Evolutionary conservation across 495 filamentous ascomycete genomes (phyloP).

Genomic region (Hyphodiscus hymeniophilus): DNA sequence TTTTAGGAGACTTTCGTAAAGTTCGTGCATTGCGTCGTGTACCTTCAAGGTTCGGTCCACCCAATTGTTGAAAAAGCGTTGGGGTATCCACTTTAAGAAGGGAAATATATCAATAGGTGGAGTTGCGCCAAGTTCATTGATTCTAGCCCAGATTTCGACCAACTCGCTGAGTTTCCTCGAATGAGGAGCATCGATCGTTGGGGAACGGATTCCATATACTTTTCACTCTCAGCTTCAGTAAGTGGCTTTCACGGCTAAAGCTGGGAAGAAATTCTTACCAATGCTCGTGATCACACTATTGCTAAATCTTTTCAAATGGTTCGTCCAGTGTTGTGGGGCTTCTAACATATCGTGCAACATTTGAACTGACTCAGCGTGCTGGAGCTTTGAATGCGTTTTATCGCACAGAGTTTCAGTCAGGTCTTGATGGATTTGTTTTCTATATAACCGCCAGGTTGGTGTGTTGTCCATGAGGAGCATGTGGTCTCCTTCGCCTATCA

Average conservation of each 20-base stretch:
- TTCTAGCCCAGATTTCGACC: constrained; percentile 39
- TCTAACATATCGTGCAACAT: constrained; percentile 34
- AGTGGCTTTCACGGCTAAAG: background rate
- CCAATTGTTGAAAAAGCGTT: constrained; percentile 39
- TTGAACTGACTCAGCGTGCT: constrained; percentile 38
- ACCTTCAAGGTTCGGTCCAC: constrained; percentile 27
- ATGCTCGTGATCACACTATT: constrained; percentile 37
- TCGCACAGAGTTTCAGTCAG: constrained; percentile 33
- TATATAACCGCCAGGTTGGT: constrained; percentile 29
- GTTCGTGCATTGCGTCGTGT: constrained; percentile 30
- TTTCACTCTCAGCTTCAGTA: no score
- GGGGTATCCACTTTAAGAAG: constrained; percentile 1
- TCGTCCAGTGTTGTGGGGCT: constrained; percentile 33
- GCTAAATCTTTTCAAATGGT: constrained; percentile 37
- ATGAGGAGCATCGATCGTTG: constrained; percentile 18
- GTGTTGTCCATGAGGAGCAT: constrained; percentile 35
- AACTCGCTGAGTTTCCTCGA: constrained; percentile 35
- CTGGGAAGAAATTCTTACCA: constrained; percentile 12
- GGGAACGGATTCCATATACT: constrained; percentile 38
- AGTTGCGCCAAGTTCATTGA: constrained; percentile 17
- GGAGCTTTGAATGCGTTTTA: constrained; percentile 34
- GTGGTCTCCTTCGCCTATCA: constrained; percentile 34
- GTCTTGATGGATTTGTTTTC: constrained; percentile 34
- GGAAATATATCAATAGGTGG: constrained; percentile 12
- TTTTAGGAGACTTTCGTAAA: constrained; percentile 27